Percentiles rank a stretch among this genome's conserved stretches.
These are phyloP conservation scores for Fusarium pseudonygamai DNA, from an alignment of 2,329 filamentous ascomycete genomes.

Conservation along the genomic window DNA sequence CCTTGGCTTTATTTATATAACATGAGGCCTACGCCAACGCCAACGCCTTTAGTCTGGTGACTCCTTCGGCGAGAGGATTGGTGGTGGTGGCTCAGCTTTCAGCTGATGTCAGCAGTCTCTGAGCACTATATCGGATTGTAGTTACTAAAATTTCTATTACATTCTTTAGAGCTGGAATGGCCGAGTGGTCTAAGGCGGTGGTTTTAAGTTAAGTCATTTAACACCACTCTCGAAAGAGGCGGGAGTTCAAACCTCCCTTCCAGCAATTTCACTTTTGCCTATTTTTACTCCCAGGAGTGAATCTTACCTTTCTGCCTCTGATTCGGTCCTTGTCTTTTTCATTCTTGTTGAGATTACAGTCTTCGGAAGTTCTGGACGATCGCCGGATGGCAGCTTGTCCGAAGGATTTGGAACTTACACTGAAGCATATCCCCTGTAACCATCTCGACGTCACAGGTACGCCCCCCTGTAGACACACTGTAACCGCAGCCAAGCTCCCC, in stretches of 20 bases:
- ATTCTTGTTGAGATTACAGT: neutral
- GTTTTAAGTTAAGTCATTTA: neutral
- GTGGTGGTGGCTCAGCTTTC: conserved; percentile 9
- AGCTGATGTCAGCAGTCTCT: accelerated
- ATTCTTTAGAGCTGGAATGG: conserved; percentile 1
- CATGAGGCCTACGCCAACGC: neutral
- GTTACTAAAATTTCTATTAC: neutral
- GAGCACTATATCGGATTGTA: accelerated
- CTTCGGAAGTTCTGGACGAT: neutral
- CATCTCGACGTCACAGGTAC: conserved; percentile 21
- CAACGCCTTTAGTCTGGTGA: conserved; percentile 1
- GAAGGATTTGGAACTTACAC: neutral
- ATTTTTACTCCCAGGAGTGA: neutral
- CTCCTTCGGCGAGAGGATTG: conserved; percentile 27
- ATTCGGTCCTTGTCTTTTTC: neutral
- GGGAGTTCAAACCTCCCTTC: conserved; percentile 7
- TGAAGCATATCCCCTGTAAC: conserved; percentile 1
- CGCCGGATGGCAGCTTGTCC: neutral
- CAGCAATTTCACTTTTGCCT: neutral
- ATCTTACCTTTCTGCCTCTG: neutral
- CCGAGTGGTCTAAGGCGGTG: conserved; percentile 8
- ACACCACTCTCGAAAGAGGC: conserved; percentile 11
- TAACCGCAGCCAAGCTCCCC: neutral
- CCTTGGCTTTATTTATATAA: neutral
- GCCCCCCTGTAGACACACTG: neutral